Evolutionary conservation across 2,329 filamentous ascomycete genomes (phyloP).

Genomic region (Colletotrichum tofieldiae): DNA sequence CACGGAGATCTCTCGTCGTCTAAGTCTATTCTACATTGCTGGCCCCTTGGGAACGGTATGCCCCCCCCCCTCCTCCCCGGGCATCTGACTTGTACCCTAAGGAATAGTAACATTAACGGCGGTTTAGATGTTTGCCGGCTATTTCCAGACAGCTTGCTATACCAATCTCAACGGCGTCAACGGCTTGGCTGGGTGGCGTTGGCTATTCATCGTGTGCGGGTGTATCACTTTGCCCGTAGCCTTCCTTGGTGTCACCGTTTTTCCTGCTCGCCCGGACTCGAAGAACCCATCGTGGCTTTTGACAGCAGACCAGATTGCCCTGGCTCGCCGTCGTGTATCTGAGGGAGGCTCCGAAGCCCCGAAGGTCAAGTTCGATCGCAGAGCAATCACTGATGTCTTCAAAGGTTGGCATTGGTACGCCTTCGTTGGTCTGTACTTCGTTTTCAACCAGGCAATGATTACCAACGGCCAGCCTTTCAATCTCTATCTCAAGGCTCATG

Average conservation of each 20-base stretch:
- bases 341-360: conserved; percentile 49
- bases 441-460: conserved; percentile 66
- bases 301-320: conserved; percentile 47
- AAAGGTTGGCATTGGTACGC: conserved; percentile 56
- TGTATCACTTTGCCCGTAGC: conserved; percentile 38
- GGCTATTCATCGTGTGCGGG: conserved; percentile 40
- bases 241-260: conserved; percentile 28
- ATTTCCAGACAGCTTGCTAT: conserved; percentile 40
- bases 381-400: conserved; percentile 56
- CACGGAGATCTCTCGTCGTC: conserved; percentile 29
- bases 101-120: neutral
- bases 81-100: neutral
- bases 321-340: conserved; percentile 48
- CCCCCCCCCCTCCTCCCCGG: too few species aligned
- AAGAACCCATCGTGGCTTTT: conserved; percentile 50
- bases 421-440: conserved; percentile 54
- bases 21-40: conserved; percentile 32
- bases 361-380: conserved; percentile 50
- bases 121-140: conserved; percentile 39
- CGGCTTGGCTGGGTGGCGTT: conserved; percentile 37
- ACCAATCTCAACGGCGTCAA: conserved; percentile 38
- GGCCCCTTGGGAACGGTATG: conserved; percentile 27
- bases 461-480: conserved; percentile 53
- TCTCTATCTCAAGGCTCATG: conserved; percentile 64
- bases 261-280: conserved; percentile 49